phyloP scores from a whole-genome alignment of 352 stramenopile species.

The Chloridella minuta region DNA sequence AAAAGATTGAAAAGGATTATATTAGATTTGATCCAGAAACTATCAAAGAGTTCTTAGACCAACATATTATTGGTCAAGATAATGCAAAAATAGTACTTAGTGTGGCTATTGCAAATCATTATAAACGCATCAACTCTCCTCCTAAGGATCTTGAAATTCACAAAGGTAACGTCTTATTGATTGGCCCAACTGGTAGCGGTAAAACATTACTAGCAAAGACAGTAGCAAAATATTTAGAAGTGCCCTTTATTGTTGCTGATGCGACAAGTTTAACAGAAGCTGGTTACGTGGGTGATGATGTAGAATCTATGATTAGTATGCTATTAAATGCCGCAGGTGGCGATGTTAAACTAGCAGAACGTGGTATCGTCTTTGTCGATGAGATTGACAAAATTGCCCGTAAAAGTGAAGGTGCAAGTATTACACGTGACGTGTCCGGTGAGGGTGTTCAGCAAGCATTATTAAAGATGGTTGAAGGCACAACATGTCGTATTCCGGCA shows the following conservation, averaged over 20 bases:
- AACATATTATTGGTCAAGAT: no score
- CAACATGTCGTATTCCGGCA: slow-evolving; percentile 81
- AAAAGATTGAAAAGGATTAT: no score
- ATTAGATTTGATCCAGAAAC: no score
- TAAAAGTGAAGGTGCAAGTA: slow-evolving; percentile 43
- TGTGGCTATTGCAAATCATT: no score
- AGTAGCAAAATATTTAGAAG: slow-evolving; percentile 66
- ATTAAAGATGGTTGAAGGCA: slow-evolving; percentile 93
- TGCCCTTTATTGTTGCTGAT: slow-evolving; percentile 80
- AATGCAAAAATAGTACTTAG: no score
- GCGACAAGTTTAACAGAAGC: slow-evolving; percentile 82
- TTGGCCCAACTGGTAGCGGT: slow-evolving; percentile 58
- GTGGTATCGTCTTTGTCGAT: slow-evolving; percentile 90
- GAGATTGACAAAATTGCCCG: slow-evolving; percentile 80
- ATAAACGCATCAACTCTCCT: no score
- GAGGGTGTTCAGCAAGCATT: slow-evolving; percentile 92
- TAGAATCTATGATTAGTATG: slow-evolving; percentile 87
- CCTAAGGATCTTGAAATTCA: no score
- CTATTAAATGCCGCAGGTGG: slow-evolving; percentile 76
- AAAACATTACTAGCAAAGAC: slow-evolving; percentile 93
- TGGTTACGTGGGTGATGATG: slow-evolving; percentile 88
- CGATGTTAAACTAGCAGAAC: slow-evolving; percentile 65
- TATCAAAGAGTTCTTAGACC: no score
- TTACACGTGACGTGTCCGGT: slow-evolving; percentile 77
- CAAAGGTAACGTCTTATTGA: no score